Evolutionary conservation across 306 rosid species (phyloP), one percentile per base, ranked within the genome.

Genomic region (Cyclanthera cordifolia): DNA sequence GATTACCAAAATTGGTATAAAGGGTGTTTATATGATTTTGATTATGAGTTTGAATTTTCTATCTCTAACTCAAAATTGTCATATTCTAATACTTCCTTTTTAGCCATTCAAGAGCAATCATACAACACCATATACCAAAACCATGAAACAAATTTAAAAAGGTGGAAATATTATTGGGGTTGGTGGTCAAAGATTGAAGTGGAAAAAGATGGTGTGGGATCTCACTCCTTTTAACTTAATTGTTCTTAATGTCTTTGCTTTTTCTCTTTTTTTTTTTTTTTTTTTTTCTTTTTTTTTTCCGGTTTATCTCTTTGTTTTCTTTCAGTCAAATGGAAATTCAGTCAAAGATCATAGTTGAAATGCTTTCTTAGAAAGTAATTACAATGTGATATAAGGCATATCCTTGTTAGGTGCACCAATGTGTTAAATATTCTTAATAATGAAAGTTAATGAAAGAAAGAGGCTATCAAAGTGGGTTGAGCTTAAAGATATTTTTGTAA

Each of bases 151-250:
- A 13, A 16, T 28, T 2, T 0, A 63, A 24, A 24, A 34, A 39
- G 17, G 53, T 45, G 21, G 7, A 21, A 48, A 14, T 6, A 47
- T 24, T 15, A 48, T 14, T 24, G 6, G 8, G 8, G 54, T 66
- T 3, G 16, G 20, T n/a, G 24, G 71, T 66, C 71, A 66, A 66
- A 46, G 43, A 66, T 66, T 15, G 54, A 66, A 37, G 21, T 65
- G 0, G 23, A 65, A 65, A 65, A 65, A 65, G 71, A 16, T 15
- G 41, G 53, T 66, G 53, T 66, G 71, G 54, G 55, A 8, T 46
- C 14, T 66, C 23, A 24, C 71, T 24, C 17, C 68, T 61, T 61
- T 61, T 60, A 59, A 32, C 16, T 59, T 59, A n/a, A 32, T 58
- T 23, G 46, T 32, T 7, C 0, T 12, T 2, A 11, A 58, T 30